Base-by-base conservation (phyloP, 306 rosid species). In the Erythrophleum fordii region DNA sequence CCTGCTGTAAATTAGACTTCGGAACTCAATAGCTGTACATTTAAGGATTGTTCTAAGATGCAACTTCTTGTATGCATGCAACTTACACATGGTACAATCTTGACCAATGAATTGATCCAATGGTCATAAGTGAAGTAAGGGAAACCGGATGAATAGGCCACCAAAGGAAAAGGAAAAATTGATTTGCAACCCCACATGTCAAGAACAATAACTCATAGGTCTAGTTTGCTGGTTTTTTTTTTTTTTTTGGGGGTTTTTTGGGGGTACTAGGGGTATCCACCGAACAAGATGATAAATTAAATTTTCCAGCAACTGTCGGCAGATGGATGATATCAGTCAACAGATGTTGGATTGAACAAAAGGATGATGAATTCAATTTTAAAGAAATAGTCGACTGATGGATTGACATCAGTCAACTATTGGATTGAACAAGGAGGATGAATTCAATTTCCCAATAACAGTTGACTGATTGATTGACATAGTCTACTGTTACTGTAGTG, bases 1-100 rank as follows among this genome's bases (percentile, higher is more conserved):
- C 89, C 97, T 92, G 86, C 76, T 87, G 83, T 84, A 68, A 75
- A 74, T 58, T 60, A 73, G 34, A 44, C 53, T 31, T 85, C 73
- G 60, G 73, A 77, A 35, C 46, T 53, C 37, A 61, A 59, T 72
- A 72, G 45, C 75, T 14, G 56, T 31, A 55, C 66, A 59, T 59
- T 59, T 12, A 34, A 26, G 37, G 66, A 12, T 12, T 59, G 13
- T 13, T 59, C 65, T 26, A 25, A 59, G 35, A 13, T 4, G 17
- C 18, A 25, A 28, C 9, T 59, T 26, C 39, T 59, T 59, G 66
- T n/a, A 59, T 16, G 66, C 66, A 5, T 59, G 26, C 66, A 59
- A 55, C 14, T 55, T 20, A 22, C 3, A 22, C 2, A 20, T 5
- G 66, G 37, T 12, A 28, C 26, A 59, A 59, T 4, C 14, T 59